phyloP scores from a whole-genome alignment of 306 rosid genomes.

The Quercus glauca region DNA sequence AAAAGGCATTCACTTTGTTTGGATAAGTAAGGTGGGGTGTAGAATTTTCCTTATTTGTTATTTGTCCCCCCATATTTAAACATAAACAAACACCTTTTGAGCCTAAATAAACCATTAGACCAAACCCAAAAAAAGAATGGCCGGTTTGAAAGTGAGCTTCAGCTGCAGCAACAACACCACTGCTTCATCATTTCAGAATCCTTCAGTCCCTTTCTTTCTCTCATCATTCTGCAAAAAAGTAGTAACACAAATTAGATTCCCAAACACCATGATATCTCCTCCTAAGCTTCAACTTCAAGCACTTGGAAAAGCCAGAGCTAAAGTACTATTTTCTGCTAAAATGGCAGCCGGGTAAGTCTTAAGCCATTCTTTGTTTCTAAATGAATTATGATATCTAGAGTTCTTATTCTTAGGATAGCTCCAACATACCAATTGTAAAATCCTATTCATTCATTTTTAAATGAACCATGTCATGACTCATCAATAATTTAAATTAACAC shows the following conservation, averaged over 20 bases:
- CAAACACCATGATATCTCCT: constrained; percentile 15
- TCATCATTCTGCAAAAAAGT: neutral
- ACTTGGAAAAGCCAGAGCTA: constrained; percentile 17
- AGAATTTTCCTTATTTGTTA: neutral
- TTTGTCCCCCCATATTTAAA: no score
- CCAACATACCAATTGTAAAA: no score
- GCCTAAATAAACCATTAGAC: neutral
- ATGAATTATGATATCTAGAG: no score
- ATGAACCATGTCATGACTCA: no score
- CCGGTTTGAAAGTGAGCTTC: constrained; percentile 14
- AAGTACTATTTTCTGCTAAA: constrained; percentile 4
- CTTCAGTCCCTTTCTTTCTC: constrained; percentile 6
- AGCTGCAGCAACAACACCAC: neutral
- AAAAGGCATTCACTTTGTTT: neutral
- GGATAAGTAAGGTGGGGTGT: neutral
- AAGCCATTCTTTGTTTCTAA: neutral
- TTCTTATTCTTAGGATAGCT: no score
- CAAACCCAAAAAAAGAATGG: constrained; percentile 9
- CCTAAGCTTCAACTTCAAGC: constrained; percentile 28
- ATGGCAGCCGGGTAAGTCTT: constrained; percentile 47
- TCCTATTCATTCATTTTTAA: no score
- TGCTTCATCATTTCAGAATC: no score
- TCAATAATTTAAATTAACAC: no score
- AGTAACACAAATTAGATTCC: constrained; percentile 8
- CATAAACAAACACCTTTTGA: no score